These are phyloP conservation scores for Cynanchum wilfordii DNA, from an alignment of 257 asterid species.

Conservation along the genomic window DNA sequence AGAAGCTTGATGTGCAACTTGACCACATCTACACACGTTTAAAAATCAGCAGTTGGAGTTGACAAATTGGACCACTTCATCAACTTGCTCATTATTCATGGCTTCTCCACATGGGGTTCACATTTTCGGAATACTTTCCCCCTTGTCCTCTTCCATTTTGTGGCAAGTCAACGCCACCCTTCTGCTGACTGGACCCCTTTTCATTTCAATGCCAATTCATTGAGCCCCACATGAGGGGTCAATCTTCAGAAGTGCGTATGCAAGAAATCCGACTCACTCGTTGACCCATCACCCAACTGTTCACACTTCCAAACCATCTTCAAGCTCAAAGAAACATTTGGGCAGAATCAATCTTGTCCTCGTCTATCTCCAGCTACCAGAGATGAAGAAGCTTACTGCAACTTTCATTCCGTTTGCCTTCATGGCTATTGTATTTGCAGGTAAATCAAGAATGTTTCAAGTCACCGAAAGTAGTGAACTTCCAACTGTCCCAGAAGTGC, in stretches of 20 bases:
- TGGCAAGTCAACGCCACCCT: not conserved
- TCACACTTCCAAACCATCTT: not conserved
- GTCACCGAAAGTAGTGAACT: too few relatives aligned
- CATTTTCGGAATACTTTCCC: not conserved
- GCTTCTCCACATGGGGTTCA: slow-evolving; percentile 7
- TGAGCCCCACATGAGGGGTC: not conserved
- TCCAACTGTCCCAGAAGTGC: not conserved
- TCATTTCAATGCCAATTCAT: too few relatives aligned
- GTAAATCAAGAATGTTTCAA: slow-evolving; percentile 3
- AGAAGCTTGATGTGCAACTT: not conserved
- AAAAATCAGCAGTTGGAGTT: not conserved
- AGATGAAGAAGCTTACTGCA: slow-evolving; percentile 1
- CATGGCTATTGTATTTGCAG: slow-evolving; percentile 6
- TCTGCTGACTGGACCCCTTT: not conserved
- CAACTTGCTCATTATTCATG: slow-evolving; percentile 2
- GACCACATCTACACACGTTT: not conserved
- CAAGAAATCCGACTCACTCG: not conserved
- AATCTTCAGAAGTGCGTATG: not conserved
- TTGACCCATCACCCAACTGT: not conserved
- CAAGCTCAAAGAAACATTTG: not conserved
- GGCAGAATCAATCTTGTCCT: not conserved
- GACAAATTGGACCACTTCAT: slow-evolving; percentile 10
- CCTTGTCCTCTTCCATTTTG: not conserved
- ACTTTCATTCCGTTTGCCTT: slow-evolving; percentile 1
- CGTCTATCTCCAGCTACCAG: not conserved